Evolutionary conservation across 2,329 filamentous ascomycete species (phyloP), one percentile per base, ranked within the genome.

Genomic region (Xylaria sp.): DNA sequence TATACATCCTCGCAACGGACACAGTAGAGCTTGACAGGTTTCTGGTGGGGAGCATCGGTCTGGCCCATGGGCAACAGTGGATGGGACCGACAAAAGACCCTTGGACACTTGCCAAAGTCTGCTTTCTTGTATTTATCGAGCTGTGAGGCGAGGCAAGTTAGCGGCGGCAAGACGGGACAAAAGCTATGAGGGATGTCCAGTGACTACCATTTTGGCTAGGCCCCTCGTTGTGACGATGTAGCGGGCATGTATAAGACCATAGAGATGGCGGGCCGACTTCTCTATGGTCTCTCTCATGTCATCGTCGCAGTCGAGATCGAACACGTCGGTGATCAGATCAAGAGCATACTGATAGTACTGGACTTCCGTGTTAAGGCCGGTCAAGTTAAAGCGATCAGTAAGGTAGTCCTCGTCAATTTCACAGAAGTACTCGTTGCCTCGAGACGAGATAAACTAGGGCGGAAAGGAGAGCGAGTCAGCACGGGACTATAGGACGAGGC

Each of bases 371-470:
- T 98, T 97, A 57, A 99, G 87, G 42, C 96, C 96, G 0, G 96
- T 99, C 68, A 99, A 85, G 82, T 99, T 99, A 87, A 99, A 99
- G 57, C 96, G 90, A 80, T 99, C 96, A 58, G 94, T 98, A 53
- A 99, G 87, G 81, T 99, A 99, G 76, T 99, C 96, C 80, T 99
- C 96, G 81, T 99, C 96, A 76, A 99, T 98, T 79, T 99, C 96
- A 87, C 96, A 99, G 77, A 98, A 99, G 82, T 99, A 99, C 79
- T 99, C 96, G 81, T 99, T 98, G 72, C 96, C 96, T 63, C 96
- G 89, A 5, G 94, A 97, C 4, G 95, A 97, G 75, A 98, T 97
- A 80, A 99, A 99, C 96, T 99, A 61, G n/a, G n/a, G n/a, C n/a
- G n/a, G 65, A 17, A 57, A 22, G 33, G 20, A 56, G 29, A 9